Percentiles rank a stretch among this genome's conserved stretches.
Conservation (phyloP, 1,284 basidiomycete genomes). For the Puccinia novopanici region DNA sequence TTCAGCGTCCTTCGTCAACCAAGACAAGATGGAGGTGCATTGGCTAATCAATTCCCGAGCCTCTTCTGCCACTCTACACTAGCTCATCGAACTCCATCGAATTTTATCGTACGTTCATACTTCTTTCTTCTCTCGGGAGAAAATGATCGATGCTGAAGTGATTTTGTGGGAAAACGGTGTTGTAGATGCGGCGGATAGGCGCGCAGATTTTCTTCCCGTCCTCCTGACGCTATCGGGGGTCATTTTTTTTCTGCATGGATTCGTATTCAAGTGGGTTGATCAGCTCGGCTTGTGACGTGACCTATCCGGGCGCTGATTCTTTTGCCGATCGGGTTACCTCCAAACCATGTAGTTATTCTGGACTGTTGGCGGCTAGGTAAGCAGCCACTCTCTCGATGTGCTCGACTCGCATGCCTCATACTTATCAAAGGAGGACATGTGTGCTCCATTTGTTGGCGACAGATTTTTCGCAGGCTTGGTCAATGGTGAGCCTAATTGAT, state of each 20-base stretch:
- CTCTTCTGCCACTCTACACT: no score
- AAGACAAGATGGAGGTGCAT: no score
- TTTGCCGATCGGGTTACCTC: neutral
- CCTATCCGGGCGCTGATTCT: neutral
- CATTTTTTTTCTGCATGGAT: neutral
- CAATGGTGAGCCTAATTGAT: conserved; percentile 1
- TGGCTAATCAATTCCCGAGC: no score
- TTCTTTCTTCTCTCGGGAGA: neutral
- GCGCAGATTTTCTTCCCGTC: neutral
- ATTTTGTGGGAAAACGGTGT: neutral
- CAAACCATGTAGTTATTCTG: neutral
- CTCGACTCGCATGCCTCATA: neutral
- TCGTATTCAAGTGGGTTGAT: neutral
- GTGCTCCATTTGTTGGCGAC: neutral
- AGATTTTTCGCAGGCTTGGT: conserved; percentile 15
- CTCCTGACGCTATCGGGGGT: neutral
- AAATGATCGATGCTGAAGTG: neutral
- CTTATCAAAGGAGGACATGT: neutral
- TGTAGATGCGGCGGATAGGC: neutral
- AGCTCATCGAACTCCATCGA: conserved; percentile 16
- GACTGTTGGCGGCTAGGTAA: conserved; percentile 9
- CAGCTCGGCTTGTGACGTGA: neutral
- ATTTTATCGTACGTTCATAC: neutral
- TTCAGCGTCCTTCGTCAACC: no score
- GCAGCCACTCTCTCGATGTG: neutral